A percentile compares a stretch with the other conserved stretches of the same genome.
Conservation (phyloP, 495 filamentous ascomycete species). For the Gamarada debralockiae region DNA sequence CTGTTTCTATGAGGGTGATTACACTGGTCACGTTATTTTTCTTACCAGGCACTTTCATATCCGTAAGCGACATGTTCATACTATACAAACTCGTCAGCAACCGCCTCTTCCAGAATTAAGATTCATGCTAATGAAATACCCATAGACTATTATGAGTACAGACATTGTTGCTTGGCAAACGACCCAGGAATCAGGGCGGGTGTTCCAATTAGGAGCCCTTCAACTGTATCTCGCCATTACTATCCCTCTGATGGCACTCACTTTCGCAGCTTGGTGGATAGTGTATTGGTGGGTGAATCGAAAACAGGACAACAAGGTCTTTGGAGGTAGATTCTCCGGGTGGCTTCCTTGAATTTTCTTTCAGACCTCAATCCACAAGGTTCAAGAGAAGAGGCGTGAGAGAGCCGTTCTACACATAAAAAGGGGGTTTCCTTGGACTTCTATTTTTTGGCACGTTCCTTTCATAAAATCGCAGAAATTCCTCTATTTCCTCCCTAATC, state of each 20-base stretch:
- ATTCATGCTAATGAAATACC: neutral
- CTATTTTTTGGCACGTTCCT: too few species aligned
- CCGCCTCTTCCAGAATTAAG: neutral
- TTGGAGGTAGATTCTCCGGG: neutral
- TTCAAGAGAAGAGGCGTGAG: neutral
- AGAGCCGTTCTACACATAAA: neutral
- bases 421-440: too few species aligned
- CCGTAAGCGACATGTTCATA: constrained; percentile 24
- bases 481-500: too few species aligned
- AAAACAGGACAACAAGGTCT: neutral
- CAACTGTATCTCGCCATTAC: constrained; percentile 7
- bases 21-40: constrained; percentile 38
- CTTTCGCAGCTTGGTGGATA: constrained; percentile 5
- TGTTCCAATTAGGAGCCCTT: constrained; percentile 1
- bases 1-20: constrained; percentile 38
- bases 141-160: constrained; percentile 16
- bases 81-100: neutral
- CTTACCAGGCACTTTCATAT: constrained; percentile 37
- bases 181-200: neutral
- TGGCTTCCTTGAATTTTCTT: too few species aligned
- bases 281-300: neutral
- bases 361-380: neutral
- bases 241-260: constrained; percentile 6
- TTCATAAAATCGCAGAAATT: too few species aligned
- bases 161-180: constrained; percentile 7